Evolutionary conservation across 805 yeast species (phyloP).

Genomic region (Debaryomyces tyrocola): DNA sequence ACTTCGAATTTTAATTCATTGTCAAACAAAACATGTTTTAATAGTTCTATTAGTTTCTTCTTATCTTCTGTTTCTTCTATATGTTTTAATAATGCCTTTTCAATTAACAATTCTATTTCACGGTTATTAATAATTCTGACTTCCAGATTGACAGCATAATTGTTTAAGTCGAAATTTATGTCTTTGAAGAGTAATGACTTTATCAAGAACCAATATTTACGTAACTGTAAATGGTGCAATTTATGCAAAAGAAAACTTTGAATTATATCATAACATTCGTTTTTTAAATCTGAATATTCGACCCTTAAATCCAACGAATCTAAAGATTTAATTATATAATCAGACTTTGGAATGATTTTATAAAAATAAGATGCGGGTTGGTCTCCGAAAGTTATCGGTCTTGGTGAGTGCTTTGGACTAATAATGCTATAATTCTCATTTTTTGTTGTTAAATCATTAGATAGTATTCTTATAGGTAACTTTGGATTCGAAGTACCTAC

Average conservation of each 20-base stretch:
- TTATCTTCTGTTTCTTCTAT: conserved; percentile 9
- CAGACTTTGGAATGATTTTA: conserved; percentile 36
- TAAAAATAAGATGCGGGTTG: conserved; percentile 68
- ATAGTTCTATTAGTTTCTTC: conserved; percentile 5
- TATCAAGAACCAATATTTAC: conserved; percentile 23
- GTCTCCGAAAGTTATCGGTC: conserved; percentile 56
- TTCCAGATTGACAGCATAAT: conserved; percentile 23
- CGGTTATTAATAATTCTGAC: conserved; percentile 17
- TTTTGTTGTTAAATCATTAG: conserved; percentile 38
- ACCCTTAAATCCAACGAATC: conserved; percentile 46
- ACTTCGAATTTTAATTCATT: background rate
- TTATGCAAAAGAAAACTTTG: conserved; percentile 11
- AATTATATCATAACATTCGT: conserved; percentile 39
- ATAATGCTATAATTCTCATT: conserved; percentile 24
- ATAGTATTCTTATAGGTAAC: conserved; percentile 54
- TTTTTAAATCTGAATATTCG: conserved; percentile 44
- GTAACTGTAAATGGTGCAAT: conserved; percentile 9
- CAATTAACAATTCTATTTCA: conserved; percentile 16
- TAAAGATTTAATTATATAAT: conserved; percentile 16
- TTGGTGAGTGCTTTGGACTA: conserved; percentile 17
- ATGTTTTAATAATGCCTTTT: conserved; percentile 10
- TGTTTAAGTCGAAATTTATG: conserved; percentile 28
- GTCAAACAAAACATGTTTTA: background rate
- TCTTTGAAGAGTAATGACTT: conserved; percentile 16
- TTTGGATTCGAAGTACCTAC: conserved; percentile 56